Evolutionary conservation across 352 stramenopile species (phyloP).

Genomic region (Pythium brachiatum): DNA sequence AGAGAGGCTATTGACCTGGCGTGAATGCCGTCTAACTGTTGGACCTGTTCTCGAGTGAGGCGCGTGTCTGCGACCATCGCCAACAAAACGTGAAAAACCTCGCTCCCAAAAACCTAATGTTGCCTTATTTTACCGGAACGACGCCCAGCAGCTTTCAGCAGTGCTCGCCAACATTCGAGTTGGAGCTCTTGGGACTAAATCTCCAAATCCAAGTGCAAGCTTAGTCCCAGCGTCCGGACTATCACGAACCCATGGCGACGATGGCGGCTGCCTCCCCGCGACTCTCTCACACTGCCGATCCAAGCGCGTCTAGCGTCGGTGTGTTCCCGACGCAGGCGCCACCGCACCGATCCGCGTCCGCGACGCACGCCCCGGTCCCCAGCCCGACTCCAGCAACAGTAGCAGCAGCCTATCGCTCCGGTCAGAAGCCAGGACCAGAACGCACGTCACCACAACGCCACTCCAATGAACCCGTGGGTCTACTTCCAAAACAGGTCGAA

Average conservation of each 20-base stretch:
- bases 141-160: not conserved
- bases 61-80: conserved; percentile 7
- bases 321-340: conserved; percentile 7
- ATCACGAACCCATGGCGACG: conserved; percentile 8
- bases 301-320: not conserved
- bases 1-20: not conserved
- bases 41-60: not conserved
- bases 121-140: conserved; percentile 26
- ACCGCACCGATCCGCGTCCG: not conserved
- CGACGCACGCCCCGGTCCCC: not conserved
- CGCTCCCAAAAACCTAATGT: conserved; percentile 30
- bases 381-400: not conserved
- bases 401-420: not conserved
- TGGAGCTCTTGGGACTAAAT: not conserved
- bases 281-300: not conserved
- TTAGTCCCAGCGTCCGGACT: not conserved
- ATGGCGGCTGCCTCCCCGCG: conserved; percentile 16
- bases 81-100: conserved; percentile 21
- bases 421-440: conserved; percentile 4
- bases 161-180: conserved; percentile 13
- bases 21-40: not conserved
- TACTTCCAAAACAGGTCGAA: conserved; percentile 2
- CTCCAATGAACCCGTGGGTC: not conserved
- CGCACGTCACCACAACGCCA: conserved; percentile 4
- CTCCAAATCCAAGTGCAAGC: not conserved